Base-by-base conservation (phyloP, 1,284 basidiomycete species). In the Megacollybia platyphylla region DNA sequence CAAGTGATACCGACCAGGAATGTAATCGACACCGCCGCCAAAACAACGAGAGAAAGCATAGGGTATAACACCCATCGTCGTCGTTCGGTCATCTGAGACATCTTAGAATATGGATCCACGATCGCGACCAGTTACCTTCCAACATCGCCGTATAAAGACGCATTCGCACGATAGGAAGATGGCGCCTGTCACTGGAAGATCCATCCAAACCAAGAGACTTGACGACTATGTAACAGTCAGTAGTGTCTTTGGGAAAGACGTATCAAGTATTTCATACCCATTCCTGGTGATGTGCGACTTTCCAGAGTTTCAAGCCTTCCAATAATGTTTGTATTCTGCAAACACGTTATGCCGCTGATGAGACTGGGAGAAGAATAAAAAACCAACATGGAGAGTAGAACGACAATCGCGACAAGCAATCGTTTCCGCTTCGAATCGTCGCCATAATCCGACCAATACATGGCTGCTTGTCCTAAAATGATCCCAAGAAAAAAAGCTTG, bases 241-340 rank as follows among this genome's bases (percentile, higher is more conserved):
- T 10, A 9, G 36, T 3, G 5, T 28, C 24, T 27, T 20, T 10
- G n/a, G 27, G 4, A n/a, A 2, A 27, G 27, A 11, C 15, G 15
- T 15, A 15, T 15, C n/a, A 26, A 4, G 26, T 6, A 10, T 36
- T 24, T 52, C 58, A 34, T 44, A 69, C 70, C 69, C 70, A 73
- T 42, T 55, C 54, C 34, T 54, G 42, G 3, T 54, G 52, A 11
- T 53, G 46, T 30, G 73, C 52, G 11, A 65, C 63, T 17, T 61
- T 54, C 69, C 70, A 74, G 1, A 63, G 55, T 51, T 73, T 74
- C 52, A 68, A 70, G 42, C 61, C 60, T 46, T 69, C 62, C n/a
- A 73, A 49, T 5, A 60, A 49, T 0, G 70, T 71, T 50, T 75
- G 70, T 28, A 66, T 34, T 13, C 71, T 73, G 41, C 5, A 29